Evolutionary conservation across 306 rosid species (phyloP), one percentile per base, ranked within the genome.

Genomic region (Hippophae rhamnoides): DNA sequence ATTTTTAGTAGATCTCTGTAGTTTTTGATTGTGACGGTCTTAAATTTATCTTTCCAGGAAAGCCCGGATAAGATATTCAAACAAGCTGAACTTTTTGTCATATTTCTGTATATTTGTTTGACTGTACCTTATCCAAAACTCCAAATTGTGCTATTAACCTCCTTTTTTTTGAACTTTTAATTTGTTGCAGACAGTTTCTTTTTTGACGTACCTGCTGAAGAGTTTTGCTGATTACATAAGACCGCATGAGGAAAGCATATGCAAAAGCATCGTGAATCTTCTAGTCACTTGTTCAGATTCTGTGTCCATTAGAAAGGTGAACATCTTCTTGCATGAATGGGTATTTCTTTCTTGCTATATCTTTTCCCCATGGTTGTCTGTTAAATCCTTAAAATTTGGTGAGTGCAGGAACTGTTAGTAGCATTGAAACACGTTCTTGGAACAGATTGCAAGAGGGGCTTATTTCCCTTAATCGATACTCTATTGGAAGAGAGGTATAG

Each of bases 391-490:
- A 55, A 56, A 57, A 53, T 31, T 45, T 78, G 65, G 71, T 77
- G 71, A 67, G 40, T 72, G 83, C 96, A 93, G 99, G 99, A 93
- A 71, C 69, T 93, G 60, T 79, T 93, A 65, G 90, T 93, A 47
- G 89, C 99, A 54, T 81, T 88, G 67, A 93, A 93, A 74, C 99
- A 88, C 82, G 97, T 93, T 70, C 99, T 93, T 68, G 99, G 99
- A 75, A 88, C 97, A 7, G 99, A 93, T 78, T 88, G 87, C 73
- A 86, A 93, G 78, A 82, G 97, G 78, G 99, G 99, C 48, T 86
- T 93, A 76, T 93, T 93, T 88, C 99, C 99, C 45, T 69, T 93
- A 74, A 87, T 93, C 67, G 99, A 93, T 72, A 93, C 95, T 6
- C 82, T 93, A 47, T 65, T 88, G 84, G 97, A 93, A 72, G 97